Base-by-base conservation (phyloP, 352 stramenopile genomes). In the Globisporangium emineosum region DNA sequence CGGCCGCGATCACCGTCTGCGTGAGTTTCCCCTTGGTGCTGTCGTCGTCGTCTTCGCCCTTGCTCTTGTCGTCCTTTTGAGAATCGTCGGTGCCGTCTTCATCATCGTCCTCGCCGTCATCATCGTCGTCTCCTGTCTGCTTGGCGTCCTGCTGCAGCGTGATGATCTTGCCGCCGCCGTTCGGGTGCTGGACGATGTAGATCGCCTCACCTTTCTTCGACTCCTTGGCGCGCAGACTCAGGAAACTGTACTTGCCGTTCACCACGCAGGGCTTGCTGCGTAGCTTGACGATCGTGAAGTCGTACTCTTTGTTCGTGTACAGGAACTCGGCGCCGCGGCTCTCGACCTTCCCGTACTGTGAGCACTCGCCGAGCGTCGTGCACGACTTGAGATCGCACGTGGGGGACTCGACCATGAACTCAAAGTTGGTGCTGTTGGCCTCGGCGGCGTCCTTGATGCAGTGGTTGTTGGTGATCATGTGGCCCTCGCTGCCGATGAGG, bases 121-220 rank as follows among this genome's bases (percentile, higher is more conserved):
- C 37, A 15, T 43, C 37, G 37, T 43, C 37, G 37, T 43, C 37
- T 43, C 37, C 37, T 43, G 19, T 5, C 37, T 43, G 37, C n/a
- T 76, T 68, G 53, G 75, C 62, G 67, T 83, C 77, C 12, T 69
- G 62, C 3, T 70, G 60, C 13, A 67, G 60, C 6, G 69, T 69
- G 51, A 86, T 70, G 23, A 62, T 62, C 61, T 81, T 83, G 62
- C 71, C 75, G 10, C 69, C 65, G 25, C 75, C 77, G 25, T 60
- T 67, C 15, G 77, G 75, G 66, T 86, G 75, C 65, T 86, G 75
- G 1, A 77, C 75, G 27, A 86, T 66, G 55, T 86, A 86, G 53
- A 83, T 83, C 50, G 75, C 60, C 65, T 86, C 77, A 19, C 70
- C 66, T 3, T 67, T 54, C 8, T 65, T 49, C 0, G 67, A 57